Percentiles rank a stretch among this genome's conserved stretches.
Conservation (phyloP, 1,139 yeast genomes). For the Casaregolazyma lundiana region DNA sequence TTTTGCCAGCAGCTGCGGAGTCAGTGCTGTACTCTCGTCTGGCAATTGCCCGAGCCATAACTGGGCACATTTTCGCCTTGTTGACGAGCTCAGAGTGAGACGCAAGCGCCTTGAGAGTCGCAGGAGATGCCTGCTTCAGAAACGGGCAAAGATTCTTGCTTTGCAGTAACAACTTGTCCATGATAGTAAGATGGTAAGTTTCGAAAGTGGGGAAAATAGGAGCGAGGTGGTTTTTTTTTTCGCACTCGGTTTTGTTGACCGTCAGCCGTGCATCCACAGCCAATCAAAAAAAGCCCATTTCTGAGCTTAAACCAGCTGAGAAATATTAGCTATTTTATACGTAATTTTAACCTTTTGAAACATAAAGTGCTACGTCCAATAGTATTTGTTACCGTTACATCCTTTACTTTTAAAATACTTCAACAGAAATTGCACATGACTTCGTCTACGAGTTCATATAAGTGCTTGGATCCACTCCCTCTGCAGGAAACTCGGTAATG, state of each 20-base stretch:
- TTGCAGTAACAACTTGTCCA: constrained; percentile 79
- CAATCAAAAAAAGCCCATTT: neutral
- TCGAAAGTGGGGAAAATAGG: neutral
- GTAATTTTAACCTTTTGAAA: too few relatives aligned
- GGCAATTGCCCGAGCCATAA: constrained; percentile 74
- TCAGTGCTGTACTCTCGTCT: constrained; percentile 50
- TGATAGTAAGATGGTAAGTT: constrained; percentile 25
- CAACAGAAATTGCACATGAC: neutral
- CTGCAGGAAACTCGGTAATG: constrained; percentile 93
- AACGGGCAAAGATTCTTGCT: constrained; percentile 84
- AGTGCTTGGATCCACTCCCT: constrained; percentile 96
- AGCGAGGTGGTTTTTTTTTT: neutral
- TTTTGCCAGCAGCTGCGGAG: constrained; percentile 31
- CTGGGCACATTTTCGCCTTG: constrained; percentile 78
- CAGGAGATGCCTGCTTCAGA: constrained; percentile 59
- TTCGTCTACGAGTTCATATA: constrained; percentile 83
- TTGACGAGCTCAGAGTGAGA: constrained; percentile 38
- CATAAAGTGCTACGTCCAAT: too few relatives aligned
- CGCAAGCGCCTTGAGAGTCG: constrained; percentile 43
- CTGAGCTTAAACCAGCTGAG: too few relatives aligned
- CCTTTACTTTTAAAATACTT: neutral
- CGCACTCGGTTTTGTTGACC: neutral
- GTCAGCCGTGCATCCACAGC: neutral
- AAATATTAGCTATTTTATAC: too few relatives aligned
- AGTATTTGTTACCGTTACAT: neutral